These are phyloP conservation scores for Boletellus emodensis DNA, from an alignment of 768 basidiomycete genomes.

Conservation along the genomic window DNA sequence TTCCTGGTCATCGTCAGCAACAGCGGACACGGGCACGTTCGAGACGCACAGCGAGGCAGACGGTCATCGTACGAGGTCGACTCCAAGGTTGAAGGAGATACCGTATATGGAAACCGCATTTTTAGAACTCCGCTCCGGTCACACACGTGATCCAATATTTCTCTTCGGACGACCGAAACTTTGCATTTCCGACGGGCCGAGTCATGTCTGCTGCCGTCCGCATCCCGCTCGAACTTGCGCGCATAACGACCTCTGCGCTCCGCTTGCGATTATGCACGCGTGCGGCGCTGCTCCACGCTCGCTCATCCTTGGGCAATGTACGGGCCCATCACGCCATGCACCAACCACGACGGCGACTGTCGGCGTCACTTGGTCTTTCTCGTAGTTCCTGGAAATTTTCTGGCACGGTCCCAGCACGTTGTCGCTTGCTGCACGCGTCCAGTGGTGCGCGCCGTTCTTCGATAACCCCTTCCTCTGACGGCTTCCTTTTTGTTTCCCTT, in stretches of 20 bases:
- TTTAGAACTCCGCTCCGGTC: neutral
- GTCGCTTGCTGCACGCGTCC: conserved; percentile 18
- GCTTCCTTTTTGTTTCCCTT: neutral
- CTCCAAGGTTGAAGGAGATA: neutral
- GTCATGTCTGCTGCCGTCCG: conserved; percentile 38
- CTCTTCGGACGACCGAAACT: no score
- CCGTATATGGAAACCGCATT: neutral
- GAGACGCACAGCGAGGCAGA: conserved; percentile 21
- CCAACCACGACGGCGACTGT: conserved; percentile 2
- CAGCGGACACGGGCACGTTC: rapidly evolving
- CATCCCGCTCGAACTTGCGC: conserved; percentile 14
- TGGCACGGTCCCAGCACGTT: neutral
- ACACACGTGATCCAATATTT: conserved; percentile 7
- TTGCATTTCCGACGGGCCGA: no score
- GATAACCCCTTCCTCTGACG: neutral
- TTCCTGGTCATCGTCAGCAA: conserved; percentile 39
- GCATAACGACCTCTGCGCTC: conserved; percentile 6
- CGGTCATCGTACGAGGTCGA: conserved; percentile 1
- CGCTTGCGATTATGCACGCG: conserved; percentile 4
- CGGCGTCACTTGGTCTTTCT: neutral
- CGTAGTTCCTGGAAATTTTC: neutral
- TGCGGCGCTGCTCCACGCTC: neutral
- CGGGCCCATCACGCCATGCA: conserved; percentile 10
- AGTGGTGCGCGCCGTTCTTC: conserved; percentile 6
- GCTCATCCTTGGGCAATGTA: neutral